phyloP scores from a whole-genome alignment of 1,284 basidiomycete genomes.

The Ceratobasidium sp. region DNA sequence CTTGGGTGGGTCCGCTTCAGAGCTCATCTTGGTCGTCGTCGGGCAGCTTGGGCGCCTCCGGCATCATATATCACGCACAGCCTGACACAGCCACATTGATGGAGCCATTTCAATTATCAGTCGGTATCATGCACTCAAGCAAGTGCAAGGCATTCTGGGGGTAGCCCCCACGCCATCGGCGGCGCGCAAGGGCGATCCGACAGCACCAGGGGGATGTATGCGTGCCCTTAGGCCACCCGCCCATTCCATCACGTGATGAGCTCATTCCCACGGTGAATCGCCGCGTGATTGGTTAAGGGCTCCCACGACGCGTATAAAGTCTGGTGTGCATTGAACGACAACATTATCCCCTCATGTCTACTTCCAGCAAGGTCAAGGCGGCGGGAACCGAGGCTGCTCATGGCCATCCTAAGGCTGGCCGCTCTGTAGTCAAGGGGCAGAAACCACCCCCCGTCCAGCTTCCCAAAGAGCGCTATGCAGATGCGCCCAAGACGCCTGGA shows the following conservation, averaged over 20 bases:
- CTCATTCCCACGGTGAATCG: conserved; percentile 17
- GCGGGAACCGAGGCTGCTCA: conserved; percentile 25
- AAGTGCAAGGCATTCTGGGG: not conserved
- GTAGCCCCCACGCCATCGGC: not conserved
- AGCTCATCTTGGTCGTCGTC: conserved; percentile 22
- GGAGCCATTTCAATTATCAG: not conserved
- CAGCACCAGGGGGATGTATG: not conserved
- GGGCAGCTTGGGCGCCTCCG: conserved; percentile 10
- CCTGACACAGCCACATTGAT: conserved; percentile 34
- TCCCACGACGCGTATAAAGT: conserved; percentile 33
- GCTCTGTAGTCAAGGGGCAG: not conserved
- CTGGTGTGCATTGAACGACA: conserved; percentile 1
- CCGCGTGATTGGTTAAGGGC: conserved; percentile 34
- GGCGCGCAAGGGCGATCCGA: not conserved
- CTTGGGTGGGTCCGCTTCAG: conserved; percentile 42
- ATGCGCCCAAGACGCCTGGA: conserved; percentile 48
- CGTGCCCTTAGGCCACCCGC: not conserved
- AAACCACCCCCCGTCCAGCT: conserved; percentile 20
- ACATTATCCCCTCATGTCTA: conserved; percentile 2
- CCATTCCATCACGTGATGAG: conserved; percentile 10
- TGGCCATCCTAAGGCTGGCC: conserved; percentile 35
- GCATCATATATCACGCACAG: conserved; percentile 27
- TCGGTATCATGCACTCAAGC: not conserved
- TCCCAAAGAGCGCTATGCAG: conserved; percentile 20
- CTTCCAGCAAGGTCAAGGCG: conserved; percentile 13